phyloP scores from a whole-genome alignment of 2,329 filamentous ascomycete genomes.

The Rhytidhysteron rufulum region DNA sequence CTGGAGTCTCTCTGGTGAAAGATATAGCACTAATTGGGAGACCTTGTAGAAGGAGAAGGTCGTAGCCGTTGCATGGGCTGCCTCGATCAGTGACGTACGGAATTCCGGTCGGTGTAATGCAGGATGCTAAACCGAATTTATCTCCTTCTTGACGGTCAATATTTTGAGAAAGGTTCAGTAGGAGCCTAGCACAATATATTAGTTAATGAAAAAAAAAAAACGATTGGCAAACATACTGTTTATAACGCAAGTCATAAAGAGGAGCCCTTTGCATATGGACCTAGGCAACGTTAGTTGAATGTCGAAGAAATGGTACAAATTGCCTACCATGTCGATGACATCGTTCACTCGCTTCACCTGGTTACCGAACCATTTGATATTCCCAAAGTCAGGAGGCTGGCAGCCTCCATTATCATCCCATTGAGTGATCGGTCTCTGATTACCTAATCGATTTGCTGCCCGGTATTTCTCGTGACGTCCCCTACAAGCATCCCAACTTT shows the following conservation, averaged over 20 bases:
- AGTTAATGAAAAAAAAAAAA: not conserved
- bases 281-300: no score
- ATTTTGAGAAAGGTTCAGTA: conserved; percentile 69
- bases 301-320: no score
- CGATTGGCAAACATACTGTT: conserved; percentile 35
- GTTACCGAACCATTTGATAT: conserved; percentile 46
- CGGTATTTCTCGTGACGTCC: conserved; percentile 58
- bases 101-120: conserved; percentile 64
- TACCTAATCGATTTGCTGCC: conserved; percentile 48
- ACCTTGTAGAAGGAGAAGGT: conserved; percentile 65
- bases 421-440: conserved; percentile 54
- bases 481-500: conserved; percentile 53
- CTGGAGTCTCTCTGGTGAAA: conserved; percentile 57
- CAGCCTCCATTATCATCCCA: conserved; percentile 56
- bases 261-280: not conserved
- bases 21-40: conserved; percentile 60
- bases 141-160: conserved; percentile 59
- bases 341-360: conserved; percentile 62
- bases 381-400: conserved; percentile 54
- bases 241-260: conserved; percentile 52
- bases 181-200: conserved; percentile 16
- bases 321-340: conserved; percentile 62
- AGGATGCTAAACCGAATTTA: conserved; percentile 58
- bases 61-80: conserved; percentile 58
- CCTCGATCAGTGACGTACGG: conserved; percentile 60